phyloP scores from a whole-genome alignment of 768 basidiomycete species.

The Fistulinella prunicolor region DNA sequence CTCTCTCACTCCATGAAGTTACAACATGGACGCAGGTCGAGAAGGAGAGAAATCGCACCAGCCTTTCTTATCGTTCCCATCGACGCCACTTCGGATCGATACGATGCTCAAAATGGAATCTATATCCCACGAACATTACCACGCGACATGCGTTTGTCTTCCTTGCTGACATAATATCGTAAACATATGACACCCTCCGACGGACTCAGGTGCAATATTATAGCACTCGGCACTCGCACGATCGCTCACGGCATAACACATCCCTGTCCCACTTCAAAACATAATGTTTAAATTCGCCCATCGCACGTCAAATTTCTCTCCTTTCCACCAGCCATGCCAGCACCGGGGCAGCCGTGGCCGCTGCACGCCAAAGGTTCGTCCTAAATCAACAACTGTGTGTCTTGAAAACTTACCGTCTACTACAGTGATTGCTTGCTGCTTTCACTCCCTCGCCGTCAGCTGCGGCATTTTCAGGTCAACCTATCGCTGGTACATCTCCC shows the following conservation, averaged over 20 bases:
- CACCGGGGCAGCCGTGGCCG: constrained; percentile 15
- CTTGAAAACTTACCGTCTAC: background rate
- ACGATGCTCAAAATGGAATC: constrained; percentile 6
- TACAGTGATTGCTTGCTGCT: constrained; percentile 4
- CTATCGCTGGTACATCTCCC: constrained; percentile 15
- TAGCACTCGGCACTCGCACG: background rate
- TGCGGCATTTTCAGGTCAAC: constrained; percentile 13
- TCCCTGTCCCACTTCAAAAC: background rate
- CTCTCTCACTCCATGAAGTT: background rate
- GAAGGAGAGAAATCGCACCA: background rate
- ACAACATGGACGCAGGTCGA: background rate
- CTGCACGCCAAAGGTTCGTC: constrained; percentile 13
- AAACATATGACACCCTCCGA: too few species aligned
- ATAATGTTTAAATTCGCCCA: background rate
- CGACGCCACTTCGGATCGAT: constrained; percentile 25
- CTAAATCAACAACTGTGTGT: background rate
- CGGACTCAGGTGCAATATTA: too few species aligned
- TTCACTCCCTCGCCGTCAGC: constrained; percentile 11
- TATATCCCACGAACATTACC: constrained; percentile 1
- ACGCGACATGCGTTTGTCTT: too few species aligned
- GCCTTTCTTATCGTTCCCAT: constrained; percentile 24
- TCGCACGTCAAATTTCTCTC: background rate
- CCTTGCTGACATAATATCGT: background rate
- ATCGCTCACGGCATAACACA: too few species aligned
- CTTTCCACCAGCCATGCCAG: constrained; percentile 9